A percentile compares a stretch with the other conserved stretches of the same genome.
Evolutionary conservation across 169 alveolate species (phyloP).

Genomic region (Theileria luwenshuni): DNA sequence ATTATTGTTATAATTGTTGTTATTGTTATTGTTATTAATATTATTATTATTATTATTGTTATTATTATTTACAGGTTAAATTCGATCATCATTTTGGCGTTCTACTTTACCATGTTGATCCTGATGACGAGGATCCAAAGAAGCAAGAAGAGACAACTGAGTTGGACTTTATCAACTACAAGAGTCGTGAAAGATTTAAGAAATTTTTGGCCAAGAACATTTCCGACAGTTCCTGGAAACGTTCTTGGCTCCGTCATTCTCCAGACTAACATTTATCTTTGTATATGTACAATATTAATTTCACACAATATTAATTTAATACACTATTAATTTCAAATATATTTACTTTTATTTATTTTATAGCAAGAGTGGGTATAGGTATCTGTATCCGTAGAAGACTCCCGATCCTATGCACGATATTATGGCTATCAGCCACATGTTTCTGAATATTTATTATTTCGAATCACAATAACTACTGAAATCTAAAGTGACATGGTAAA

Average conservation of each 20-base stretch:
- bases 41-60: not conserved
- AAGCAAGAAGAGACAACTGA: constrained; percentile 11
- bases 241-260: constrained; percentile 5
- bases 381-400: constrained; percentile 25
- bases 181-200: constrained; percentile 49
- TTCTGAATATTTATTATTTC: no score
- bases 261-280: not conserved
- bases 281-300: not conserved
- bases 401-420: constrained; percentile 12
- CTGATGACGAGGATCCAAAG: not conserved
- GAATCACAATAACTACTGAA: not conserved
- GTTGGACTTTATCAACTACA: constrained; percentile 21
- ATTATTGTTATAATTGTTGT: not conserved
- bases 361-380: constrained; percentile 1
- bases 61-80: not conserved
- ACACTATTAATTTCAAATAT: no score
- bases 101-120: not conserved
- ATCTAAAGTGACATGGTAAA: no score
- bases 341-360: no score
- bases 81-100: constrained; percentile 1
- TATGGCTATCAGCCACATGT: constrained; percentile 32
- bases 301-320: not conserved
- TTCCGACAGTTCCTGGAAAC: constrained; percentile 49
- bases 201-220: constrained; percentile 39
- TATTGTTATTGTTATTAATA: no score